phyloP scores from a whole-genome alignment of 1,284 basidiomycete genomes.

The Takashimella koratensis region DNA sequence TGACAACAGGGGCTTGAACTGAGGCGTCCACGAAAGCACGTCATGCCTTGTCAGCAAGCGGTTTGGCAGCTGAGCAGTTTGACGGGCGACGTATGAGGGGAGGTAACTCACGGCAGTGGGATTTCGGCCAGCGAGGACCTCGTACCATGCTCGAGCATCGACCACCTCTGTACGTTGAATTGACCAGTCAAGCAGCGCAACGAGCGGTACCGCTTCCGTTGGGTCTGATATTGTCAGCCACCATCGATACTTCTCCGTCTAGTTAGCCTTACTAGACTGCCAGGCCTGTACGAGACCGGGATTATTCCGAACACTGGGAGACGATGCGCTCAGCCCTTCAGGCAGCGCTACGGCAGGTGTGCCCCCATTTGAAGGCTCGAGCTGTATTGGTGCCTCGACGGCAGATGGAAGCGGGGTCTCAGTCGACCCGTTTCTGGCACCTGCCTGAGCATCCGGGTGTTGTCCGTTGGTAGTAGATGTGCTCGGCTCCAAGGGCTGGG shows the following conservation, averaged over 20 bases:
- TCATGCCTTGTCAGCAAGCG: too few relatives aligned
- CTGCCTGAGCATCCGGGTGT: too few relatives aligned
- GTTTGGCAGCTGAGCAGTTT: too few relatives aligned
- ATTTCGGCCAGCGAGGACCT: conserved; percentile 34
- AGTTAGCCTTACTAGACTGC: too few relatives aligned
- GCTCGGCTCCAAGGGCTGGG: not conserved
- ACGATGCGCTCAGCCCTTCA: conserved; percentile 28
- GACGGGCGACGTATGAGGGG: too few relatives aligned
- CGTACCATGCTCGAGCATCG: conserved; percentile 47
- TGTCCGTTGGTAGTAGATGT: not conserved
- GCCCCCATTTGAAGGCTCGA: not conserved
- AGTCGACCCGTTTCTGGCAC: not conserved
- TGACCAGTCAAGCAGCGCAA: conserved; percentile 50
- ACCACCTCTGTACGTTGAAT: conserved; percentile 44
- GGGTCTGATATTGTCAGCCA: conserved; percentile 22
- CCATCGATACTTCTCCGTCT: conserved; percentile 18
- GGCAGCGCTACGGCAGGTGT: conserved; percentile 18
- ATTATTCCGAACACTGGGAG: conserved; percentile 35
- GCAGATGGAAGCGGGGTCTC: not conserved
- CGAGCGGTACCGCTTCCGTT: conserved; percentile 18
- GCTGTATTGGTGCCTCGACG: conserved; percentile 1
- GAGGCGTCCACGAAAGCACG: not conserved
- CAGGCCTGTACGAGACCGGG: conserved; percentile 26
- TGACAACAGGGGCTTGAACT: conserved; percentile 42
- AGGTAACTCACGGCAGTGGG: conserved; percentile 40